These are phyloP conservation scores for Alliaria petiolata DNA, from an alignment of 345 rosid species.

Conservation along the genomic window DNA sequence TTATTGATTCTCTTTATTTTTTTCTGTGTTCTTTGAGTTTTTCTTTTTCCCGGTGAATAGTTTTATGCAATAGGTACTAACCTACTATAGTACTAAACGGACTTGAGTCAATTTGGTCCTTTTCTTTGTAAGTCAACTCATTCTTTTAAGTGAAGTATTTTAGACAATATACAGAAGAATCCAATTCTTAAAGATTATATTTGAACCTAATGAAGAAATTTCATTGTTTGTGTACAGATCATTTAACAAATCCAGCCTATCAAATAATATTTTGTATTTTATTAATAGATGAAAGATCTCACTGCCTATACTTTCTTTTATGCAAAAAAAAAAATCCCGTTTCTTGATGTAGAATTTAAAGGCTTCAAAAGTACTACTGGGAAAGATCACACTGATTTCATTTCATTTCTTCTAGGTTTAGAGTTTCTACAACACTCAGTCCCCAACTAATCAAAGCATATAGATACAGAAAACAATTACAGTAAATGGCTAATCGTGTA, in stretches of 20 bases:
- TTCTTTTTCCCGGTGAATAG: no score
- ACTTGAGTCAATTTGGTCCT: constrained; percentile 11
- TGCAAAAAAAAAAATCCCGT: no score
- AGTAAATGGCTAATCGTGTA: background rate
- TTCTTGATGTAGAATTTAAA: no score
- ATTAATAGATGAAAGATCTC: background rate
- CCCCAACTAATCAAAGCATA: background rate
- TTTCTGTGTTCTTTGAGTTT: no score
- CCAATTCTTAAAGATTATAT: no score
- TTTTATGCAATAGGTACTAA: constrained; percentile 15
- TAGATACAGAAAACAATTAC: background rate
- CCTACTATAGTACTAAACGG: constrained; percentile 7
- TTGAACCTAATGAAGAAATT: background rate
- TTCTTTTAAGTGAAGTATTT: background rate
- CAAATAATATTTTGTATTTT: background rate
- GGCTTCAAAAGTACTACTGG: background rate
- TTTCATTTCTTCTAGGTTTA: background rate
- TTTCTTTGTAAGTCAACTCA: constrained; percentile 13
- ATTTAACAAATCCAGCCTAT: background rate
- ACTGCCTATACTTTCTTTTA: background rate
- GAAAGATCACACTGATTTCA: background rate
- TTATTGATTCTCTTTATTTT: no score
- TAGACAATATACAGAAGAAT: no score
- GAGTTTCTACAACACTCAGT: background rate
- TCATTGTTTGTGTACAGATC: background rate